Percentiles rank a stretch among this genome's conserved stretches.
Conservation (phyloP, 495 filamentous ascomycete species). For the Apodospora peruviana region DNA sequence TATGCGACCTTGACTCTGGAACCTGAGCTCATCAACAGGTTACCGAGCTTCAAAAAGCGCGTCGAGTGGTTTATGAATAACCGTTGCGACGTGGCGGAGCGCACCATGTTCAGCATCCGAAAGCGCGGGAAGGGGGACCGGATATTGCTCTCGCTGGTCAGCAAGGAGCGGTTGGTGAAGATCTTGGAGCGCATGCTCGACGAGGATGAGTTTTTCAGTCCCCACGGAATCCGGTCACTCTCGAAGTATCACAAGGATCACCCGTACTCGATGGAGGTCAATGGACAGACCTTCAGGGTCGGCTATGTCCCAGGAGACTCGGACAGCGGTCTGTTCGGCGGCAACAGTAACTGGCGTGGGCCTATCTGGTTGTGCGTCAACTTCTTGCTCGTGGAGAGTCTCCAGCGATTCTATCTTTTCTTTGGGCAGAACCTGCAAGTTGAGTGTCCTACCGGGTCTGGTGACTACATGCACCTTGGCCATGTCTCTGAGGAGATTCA, state of each 20-base stretch:
- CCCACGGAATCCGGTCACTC: conserved; percentile 86
- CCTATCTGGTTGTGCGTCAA: conserved; percentile 97
- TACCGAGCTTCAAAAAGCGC: conserved; percentile 90
- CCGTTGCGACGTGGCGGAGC: conserved; percentile 73
- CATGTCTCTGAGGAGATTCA: conserved; percentile 96
- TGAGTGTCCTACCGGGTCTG: conserved; percentile 90
- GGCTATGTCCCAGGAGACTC: conserved; percentile 91
- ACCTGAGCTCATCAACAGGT: conserved; percentile 84
- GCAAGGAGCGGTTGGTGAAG: conserved; percentile 76
- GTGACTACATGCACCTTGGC: conserved; percentile 91
- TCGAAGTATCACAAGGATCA: conserved; percentile 89
- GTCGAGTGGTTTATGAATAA: conserved; percentile 91
- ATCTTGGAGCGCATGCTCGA: conserved; percentile 89
- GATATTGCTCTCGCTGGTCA: conserved; percentile 80
- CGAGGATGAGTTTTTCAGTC: conserved; percentile 85
- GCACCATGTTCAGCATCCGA: conserved; percentile 87
- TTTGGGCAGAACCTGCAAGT: conserved; percentile 84
- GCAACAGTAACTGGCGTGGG: conserved; percentile 94
- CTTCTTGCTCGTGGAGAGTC: conserved; percentile 86
- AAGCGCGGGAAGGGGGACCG: conserved; percentile 83
- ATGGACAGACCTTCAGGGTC: conserved; percentile 83
- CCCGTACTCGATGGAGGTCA: conserved; percentile 93
- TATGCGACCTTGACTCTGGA: conserved; percentile 90
- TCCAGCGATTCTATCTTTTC: conserved; percentile 91
- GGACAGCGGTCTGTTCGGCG: conserved; percentile 87